A percentile compares a stretch with the other conserved stretches of the same genome.
These are phyloP conservation scores for Plectosphaerella sp. DNA, from an alignment of 2,329 filamentous ascomycete genomes.

Conservation along the genomic window DNA sequence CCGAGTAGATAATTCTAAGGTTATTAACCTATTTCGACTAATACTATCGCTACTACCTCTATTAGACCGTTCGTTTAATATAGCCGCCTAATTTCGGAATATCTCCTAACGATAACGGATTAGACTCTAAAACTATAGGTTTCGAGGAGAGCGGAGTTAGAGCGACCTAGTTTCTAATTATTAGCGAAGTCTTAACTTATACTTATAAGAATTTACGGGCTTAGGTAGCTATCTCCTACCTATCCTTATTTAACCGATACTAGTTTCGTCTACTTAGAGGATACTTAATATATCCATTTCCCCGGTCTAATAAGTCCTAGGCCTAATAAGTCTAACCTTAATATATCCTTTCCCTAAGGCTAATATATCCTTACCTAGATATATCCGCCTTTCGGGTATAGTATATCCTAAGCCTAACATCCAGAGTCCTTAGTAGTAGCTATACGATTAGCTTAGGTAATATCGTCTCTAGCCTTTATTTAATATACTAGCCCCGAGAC, in stretches of 20 bases:
- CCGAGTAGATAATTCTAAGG: conserved; percentile 10
- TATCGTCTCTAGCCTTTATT: background rate
- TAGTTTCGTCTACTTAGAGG: background rate
- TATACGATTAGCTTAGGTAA: background rate
- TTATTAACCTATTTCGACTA: too few species aligned
- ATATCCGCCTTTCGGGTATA: background rate
- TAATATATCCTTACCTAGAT: background rate
- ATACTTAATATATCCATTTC: background rate
- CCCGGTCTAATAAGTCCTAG: background rate
- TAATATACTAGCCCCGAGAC: background rate
- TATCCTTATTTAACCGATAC: background rate
- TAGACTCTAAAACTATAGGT: background rate
- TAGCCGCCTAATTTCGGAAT: too few species aligned
- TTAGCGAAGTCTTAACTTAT: background rate
- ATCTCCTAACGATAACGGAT: too few species aligned
- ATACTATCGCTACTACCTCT: too few species aligned
- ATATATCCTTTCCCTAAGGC: background rate
- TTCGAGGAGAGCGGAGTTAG: too few species aligned
- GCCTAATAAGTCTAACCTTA: background rate
- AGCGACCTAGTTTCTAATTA: background rate
- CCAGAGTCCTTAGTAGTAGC: background rate
- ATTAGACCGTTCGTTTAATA: too few species aligned
- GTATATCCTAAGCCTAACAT: background rate
- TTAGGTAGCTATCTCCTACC: background rate
- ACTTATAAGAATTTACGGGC: background rate